Evolutionary conservation across 2,329 filamentous ascomycete genomes (phyloP), one percentile per base, ranked within the genome.

Genomic region (Alternaria infectoria): DNA sequence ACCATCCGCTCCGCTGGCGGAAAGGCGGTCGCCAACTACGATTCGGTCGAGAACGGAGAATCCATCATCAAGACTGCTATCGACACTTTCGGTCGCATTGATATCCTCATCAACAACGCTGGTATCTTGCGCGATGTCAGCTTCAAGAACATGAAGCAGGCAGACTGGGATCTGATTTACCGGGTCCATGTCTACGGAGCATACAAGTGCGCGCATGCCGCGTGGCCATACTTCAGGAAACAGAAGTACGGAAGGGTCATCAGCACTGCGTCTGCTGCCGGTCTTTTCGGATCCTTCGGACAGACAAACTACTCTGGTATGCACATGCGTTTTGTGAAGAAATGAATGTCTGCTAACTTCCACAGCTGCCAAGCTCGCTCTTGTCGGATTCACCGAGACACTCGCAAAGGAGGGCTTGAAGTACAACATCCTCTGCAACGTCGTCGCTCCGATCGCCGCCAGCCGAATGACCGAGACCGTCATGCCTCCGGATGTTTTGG

Each of bases 121-220:
- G 95, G 96, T 77, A 98, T 98, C 78, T 87, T 97, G 64, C 91
- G 95, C 65, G 94, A 98, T 83, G 82, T 98, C 78, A 95, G 92
- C 87, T 98, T 99, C 86, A 97, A 97, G 88, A 98, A 98, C 84
- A 96, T 98, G 88, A 96, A 91, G 81, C 96, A 99, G 81, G 83
- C 91, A 78, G 96, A 99, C 81, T 99, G 96, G 96, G 95, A 99
- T 79, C 84, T 97, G 72, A 92, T 97, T 79, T 92, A 95, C 82
- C 91, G 89, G 80, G 95, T 98, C 61, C 95, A 99, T 82, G 90
- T 97, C 74, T 91, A 89, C 78, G 96, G 96, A 73, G 91, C 93
- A 76, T 99, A 97, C 87, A 98, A 97, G 88, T 97, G 93, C 81
- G 88, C 96, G 65, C 90, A 90, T 81, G 96, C 96, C 67, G 96